Conservation (phyloP, 164 flowering plant genomes). For the Platanus orientalis region DNA sequence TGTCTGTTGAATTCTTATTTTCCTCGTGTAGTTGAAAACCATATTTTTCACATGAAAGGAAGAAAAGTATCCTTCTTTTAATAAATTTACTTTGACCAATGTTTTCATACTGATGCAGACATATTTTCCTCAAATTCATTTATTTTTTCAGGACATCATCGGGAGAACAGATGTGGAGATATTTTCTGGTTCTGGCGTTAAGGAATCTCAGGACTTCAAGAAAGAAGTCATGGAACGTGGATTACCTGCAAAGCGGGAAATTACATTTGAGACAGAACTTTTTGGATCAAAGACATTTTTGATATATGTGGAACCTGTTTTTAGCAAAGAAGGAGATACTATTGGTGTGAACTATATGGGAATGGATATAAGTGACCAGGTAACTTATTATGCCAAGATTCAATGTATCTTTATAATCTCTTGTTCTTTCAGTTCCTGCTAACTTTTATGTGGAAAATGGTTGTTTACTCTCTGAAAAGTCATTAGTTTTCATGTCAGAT, state of each 20-base stretch:
- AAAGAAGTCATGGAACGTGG: constrained; percentile 87
- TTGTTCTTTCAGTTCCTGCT: too few relatives aligned
- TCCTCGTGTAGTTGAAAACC: too few relatives aligned
- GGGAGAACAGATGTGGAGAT: constrained; percentile 96
- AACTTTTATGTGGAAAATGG: too few relatives aligned
- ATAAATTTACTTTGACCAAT: too few relatives aligned
- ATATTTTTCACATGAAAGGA: too few relatives aligned
- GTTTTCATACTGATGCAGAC: too few relatives aligned
- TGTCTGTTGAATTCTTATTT: too few relatives aligned
- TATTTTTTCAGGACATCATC: constrained; percentile 72
- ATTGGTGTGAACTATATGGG: constrained; percentile 96
- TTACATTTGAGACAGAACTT: constrained; percentile 78
- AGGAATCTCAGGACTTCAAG: constrained; percentile 89
- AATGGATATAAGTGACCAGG: constrained; percentile 98
- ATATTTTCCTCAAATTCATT: constrained; percentile 14
- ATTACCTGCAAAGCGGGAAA: constrained; percentile 79
- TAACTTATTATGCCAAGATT: constrained; percentile 12
- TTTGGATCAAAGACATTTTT: constrained; percentile 93
- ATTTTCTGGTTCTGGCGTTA: constrained; percentile 81
- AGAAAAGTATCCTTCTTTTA: too few relatives aligned
- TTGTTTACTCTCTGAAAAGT: too few relatives aligned
- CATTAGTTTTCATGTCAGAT: background rate
- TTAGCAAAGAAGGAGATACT: constrained; percentile 86
- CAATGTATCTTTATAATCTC: too few relatives aligned
- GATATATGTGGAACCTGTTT: constrained; percentile 92